phyloP scores from a whole-genome alignment of 805 yeast species.

The Yueomyces sp. region DNA sequence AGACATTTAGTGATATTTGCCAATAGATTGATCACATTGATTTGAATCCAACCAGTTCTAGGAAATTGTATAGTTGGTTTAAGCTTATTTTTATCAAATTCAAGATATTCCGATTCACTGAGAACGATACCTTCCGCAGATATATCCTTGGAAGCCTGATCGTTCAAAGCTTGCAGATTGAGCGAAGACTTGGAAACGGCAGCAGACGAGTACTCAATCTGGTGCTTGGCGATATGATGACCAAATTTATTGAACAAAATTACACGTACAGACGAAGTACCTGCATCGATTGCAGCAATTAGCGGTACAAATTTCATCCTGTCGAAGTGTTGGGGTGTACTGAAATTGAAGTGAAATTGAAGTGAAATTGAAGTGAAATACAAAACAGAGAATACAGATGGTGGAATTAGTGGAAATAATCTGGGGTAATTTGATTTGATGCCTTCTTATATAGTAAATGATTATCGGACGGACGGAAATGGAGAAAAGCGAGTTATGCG shows the following conservation, averaged over 20 bases:
- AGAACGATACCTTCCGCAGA: slow-evolving; percentile 66
- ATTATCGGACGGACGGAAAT: too few relatives aligned
- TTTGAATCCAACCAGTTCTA: slow-evolving; percentile 87
- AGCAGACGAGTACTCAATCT: slow-evolving; percentile 74
- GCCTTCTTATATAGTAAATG: too few relatives aligned
- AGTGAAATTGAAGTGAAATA: too few relatives aligned
- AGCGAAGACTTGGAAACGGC: slow-evolving; percentile 12
- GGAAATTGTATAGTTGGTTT: slow-evolving; percentile 63
- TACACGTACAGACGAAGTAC: slow-evolving; percentile 85
- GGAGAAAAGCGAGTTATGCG: too few relatives aligned
- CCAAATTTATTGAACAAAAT: slow-evolving; percentile 67
- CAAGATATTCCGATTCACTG: slow-evolving; percentile 42
- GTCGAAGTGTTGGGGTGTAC: too few relatives aligned
- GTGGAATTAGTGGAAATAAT: too few relatives aligned
- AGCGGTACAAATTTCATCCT: slow-evolving; percentile 16
- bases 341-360: too few relatives aligned
- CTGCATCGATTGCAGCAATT: slow-evolving; percentile 72
- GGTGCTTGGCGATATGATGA: slow-evolving; percentile 73
- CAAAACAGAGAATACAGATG: too few relatives aligned
- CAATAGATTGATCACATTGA: slow-evolving; percentile 73
- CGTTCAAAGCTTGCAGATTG: not conserved
- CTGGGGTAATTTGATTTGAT: too few relatives aligned
- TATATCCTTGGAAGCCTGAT: slow-evolving; percentile 34
- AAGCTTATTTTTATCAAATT: slow-evolving; percentile 42
- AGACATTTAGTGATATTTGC: slow-evolving; percentile 66